phyloP scores from a whole-genome alignment of 2,329 filamentous ascomycete species.

The Aspergillus oerlinghausenensis region DNA sequence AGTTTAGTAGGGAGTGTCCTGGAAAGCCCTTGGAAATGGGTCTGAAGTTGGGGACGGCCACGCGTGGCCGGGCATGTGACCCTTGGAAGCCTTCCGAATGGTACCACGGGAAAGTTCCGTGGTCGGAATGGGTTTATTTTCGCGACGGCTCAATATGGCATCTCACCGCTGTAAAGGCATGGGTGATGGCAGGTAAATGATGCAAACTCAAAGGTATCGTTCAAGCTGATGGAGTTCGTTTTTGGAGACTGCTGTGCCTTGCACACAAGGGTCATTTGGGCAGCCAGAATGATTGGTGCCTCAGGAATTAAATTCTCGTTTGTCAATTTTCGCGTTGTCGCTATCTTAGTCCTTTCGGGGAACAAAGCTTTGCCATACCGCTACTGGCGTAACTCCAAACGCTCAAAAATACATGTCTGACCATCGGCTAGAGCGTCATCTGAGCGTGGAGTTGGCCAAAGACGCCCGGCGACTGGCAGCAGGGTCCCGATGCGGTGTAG shows the following conservation, averaged over 20 bases:
- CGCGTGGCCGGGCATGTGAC: conserved; percentile 7
- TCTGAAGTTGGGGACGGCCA: conserved; percentile 1
- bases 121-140: neutral
- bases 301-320: neutral
- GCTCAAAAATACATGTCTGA: conserved; percentile 5
- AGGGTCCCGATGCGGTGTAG: conserved; percentile 16
- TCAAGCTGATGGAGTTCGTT: too few species aligned
- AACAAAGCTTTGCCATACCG: conserved; percentile 4
- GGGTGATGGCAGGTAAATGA: neutral
- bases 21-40: neutral
- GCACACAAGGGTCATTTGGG: neutral
- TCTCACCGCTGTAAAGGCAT: neutral
- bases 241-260: neutral
- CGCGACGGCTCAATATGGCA: neutral
- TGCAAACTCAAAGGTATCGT: neutral
- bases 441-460: conserved; percentile 1
- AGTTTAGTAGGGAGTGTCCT: neutral
- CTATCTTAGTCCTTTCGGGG: neutral
- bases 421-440: conserved; percentile 8
- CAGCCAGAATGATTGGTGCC: neutral
- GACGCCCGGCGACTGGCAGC: neutral
- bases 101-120: conserved; percentile 12
- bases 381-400: conserved; percentile 5
- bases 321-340: neutral
- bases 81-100: conserved; percentile 18